Percentiles rank a stretch among this genome's conserved stretches.
Evolutionary conservation across 192 early-diverging fungal species (phyloP).

Genomic region (Podila epicladia): DNA sequence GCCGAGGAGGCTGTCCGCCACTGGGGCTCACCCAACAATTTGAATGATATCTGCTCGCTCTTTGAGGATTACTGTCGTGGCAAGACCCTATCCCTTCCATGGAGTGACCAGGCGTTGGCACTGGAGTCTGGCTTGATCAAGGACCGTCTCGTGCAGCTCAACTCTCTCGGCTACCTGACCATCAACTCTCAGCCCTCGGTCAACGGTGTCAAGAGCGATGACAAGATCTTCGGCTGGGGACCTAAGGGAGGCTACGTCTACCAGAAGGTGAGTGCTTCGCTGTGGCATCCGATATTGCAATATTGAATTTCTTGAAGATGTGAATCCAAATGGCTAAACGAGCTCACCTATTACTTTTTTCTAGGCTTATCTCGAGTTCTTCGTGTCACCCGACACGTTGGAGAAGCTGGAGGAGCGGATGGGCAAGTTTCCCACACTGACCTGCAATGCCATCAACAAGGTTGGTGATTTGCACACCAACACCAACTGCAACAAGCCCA

Average conservation of each 20-base stretch:
- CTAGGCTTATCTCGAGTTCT: slow-evolving; percentile 92
- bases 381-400: slow-evolving; percentile 73
- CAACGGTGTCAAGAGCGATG: slow-evolving; percentile 83
- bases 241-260: slow-evolving; percentile 96
- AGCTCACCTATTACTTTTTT: background rate
- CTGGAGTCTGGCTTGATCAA: slow-evolving; percentile 83
- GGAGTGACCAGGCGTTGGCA: slow-evolving; percentile 86
- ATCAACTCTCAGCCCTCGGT: slow-evolving; percentile 97
- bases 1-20: slow-evolving; percentile 70
- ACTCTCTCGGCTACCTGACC: slow-evolving; percentile 88
- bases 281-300: background rate
- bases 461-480: slow-evolving; percentile 34
- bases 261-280: slow-evolving; percentile 70
- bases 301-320: background rate
- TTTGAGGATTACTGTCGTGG: slow-evolving; percentile 86
- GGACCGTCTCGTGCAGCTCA: slow-evolving; percentile 73
- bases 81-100: slow-evolving; percentile 81
- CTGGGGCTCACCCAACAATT: slow-evolving; percentile 80
- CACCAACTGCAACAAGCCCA: slow-evolving; percentile 58
- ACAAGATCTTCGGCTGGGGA: slow-evolving; percentile 92
- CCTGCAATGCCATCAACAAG: slow-evolving; percentile 88
- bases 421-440: slow-evolving; percentile 68
- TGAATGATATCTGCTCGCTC: slow-evolving; percentile 73
- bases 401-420: slow-evolving; percentile 75
- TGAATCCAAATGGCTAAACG: background rate